Conservation (phyloP, 176 grass and related monocot species). For the sorghum (Sorghum bicolor) region Sorghum_bicolor_NCBIv3 NC_012877.2:15920001-15920500, state of each 20-base stretch:
- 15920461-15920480: not conserved
- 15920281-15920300: slow-evolving; percentile 66
- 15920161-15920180: slow-evolving; percentile 22
- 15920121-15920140: slow-evolving; percentile 45
- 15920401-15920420: slow-evolving; percentile 79
- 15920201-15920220: slow-evolving; percentile 38
- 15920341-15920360: slow-evolving; percentile 71
- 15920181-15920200: slow-evolving; percentile 34
- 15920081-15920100: slow-evolving; percentile 67
- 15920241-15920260: slow-evolving; percentile 75
- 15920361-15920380: slow-evolving; percentile 62
- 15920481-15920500: not conserved
- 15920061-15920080: slow-evolving; percentile 93
- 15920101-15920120: slow-evolving; percentile 61
- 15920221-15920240: slow-evolving; percentile 46
- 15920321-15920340: slow-evolving; percentile 66
- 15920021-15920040: slow-evolving; percentile 28
- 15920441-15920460: not conserved
- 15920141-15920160: slow-evolving; percentile 44
- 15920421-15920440: slow-evolving; percentile 66
- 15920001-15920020: slow-evolving; percentile 61
- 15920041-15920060: slow-evolving; percentile 9
- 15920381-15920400: slow-evolving; percentile 58
- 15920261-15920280: slow-evolving; percentile 53
- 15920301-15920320: slow-evolving; percentile 34